Evolutionary conservation across 176 grass and related monocot species (phyloP).

Genomic region (Zizania latifolia): DNA sequence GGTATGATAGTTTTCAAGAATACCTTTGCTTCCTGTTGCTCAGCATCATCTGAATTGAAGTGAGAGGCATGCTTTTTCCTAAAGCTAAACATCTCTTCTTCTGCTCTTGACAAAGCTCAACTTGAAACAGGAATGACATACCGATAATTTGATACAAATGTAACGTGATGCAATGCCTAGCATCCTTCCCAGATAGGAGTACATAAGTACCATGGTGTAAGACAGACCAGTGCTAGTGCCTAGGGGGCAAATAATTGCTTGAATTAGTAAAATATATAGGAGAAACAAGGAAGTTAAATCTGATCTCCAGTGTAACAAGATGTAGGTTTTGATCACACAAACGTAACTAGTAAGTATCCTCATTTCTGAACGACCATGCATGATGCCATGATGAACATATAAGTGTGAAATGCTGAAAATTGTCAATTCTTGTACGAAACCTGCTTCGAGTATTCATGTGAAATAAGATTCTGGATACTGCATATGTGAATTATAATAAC

Average conservation of each 20-base stretch:
- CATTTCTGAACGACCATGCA: neutral
- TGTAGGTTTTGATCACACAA: neutral
- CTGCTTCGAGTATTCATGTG: neutral
- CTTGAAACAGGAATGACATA: neutral
- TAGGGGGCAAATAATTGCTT: neutral
- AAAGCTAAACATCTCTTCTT: constrained; percentile 67
- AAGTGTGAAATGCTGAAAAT: neutral
- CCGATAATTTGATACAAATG: neutral
- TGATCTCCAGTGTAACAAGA: neutral
- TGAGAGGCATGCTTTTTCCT: constrained; percentile 46
- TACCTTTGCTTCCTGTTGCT: constrained; percentile 63
- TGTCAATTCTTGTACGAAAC: neutral
- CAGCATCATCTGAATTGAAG: constrained; percentile 31
- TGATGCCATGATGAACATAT: neutral
- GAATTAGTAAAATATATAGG: neutral
- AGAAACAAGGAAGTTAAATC: neutral
- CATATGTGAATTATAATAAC: neutral
- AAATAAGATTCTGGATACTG: neutral
- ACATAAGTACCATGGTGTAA: neutral
- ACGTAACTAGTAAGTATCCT: neutral
- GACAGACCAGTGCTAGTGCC: neutral
- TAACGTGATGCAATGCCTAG: neutral
- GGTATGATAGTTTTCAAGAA: neutral
- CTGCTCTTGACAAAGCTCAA: constrained; percentile 4
- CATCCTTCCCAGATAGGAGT: neutral